Conservation (phyloP, 176 grass and related monocot genomes). For the Chrysopogon serrulatus region DNA sequence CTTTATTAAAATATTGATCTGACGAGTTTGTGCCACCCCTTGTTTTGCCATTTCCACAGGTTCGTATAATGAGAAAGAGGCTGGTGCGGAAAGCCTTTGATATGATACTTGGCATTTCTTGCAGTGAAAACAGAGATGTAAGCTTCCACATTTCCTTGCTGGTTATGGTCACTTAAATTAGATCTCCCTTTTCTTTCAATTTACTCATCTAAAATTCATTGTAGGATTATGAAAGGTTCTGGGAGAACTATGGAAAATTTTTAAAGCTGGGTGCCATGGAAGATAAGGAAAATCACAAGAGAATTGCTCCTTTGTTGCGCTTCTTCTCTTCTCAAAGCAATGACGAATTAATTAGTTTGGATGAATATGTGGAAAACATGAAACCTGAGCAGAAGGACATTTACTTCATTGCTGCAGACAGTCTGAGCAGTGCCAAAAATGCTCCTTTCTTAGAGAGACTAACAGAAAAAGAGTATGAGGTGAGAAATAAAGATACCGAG, state of each 20-base stretch:
- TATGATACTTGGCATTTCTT: slow-evolving; percentile 97
- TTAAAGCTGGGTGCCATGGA: slow-evolving; percentile 89
- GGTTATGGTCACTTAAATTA: background rate
- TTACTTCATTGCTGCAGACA: slow-evolving; percentile 88
- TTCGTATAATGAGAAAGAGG: slow-evolving; percentile 97
- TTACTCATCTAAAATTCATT: slow-evolving; percentile 24
- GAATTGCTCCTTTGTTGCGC: slow-evolving; percentile 86
- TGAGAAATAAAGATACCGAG: slow-evolving; percentile 12
- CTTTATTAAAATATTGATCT: background rate
- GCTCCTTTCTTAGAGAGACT: slow-evolving; percentile 87
- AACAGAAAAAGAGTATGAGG: slow-evolving; percentile 88
- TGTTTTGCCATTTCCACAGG: slow-evolving; percentile 25
- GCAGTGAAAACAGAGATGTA: slow-evolving; percentile 95
- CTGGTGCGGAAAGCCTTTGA: slow-evolving; percentile 93
- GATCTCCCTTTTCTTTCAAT: background rate
- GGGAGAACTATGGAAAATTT: slow-evolving; percentile 96
- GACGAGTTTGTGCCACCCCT: background rate
- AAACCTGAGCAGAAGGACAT: slow-evolving; percentile 94
- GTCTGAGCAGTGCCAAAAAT: slow-evolving; percentile 85
- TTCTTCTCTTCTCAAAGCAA: slow-evolving; percentile 98
- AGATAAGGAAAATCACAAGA: slow-evolving; percentile 91
- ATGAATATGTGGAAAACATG: slow-evolving; percentile 98
- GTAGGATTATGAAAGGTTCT: slow-evolving; percentile 93
- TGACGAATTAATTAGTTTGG: slow-evolving; percentile 85
- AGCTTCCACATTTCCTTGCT: background rate